phyloP scores from a whole-genome alignment of 202 grass and related monocot species.

The Hordeum pubiflorum region DNA sequence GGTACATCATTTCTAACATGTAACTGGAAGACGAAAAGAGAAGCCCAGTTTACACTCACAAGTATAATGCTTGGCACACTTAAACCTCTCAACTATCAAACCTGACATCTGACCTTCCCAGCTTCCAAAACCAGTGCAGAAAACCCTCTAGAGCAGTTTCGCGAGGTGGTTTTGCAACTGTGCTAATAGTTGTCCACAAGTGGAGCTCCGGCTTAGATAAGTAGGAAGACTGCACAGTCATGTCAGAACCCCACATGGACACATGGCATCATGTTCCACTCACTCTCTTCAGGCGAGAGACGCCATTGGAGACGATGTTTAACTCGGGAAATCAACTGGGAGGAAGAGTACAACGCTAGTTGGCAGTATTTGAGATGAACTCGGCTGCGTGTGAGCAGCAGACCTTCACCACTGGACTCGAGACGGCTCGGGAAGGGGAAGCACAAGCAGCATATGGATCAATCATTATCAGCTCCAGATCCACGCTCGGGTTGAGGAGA shows the following conservation, averaged over 20 bases:
- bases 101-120: not conserved
- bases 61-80: not conserved
- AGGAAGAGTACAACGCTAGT: not conserved
- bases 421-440: not conserved
- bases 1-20: constrained; percentile 14
- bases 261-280: not conserved
- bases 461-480: not conserved
- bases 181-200: not conserved
- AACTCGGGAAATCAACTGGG: not conserved
- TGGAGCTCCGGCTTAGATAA: not conserved
- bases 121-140: not conserved
- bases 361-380: not conserved
- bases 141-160: not conserved
- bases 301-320: not conserved
- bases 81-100: not conserved
- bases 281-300: not conserved
- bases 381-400: not conserved
- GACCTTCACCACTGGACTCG: not conserved
- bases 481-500: not conserved
- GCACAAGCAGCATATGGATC: not conserved
- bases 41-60: not conserved
- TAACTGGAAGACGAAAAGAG: not conserved
- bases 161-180: not conserved
- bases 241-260: not conserved
- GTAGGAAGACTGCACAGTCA: not conserved